phyloP scores from a whole-genome alignment of 2,329 filamentous ascomycete genomes.

The Alternaria ventricosa region DNA sequence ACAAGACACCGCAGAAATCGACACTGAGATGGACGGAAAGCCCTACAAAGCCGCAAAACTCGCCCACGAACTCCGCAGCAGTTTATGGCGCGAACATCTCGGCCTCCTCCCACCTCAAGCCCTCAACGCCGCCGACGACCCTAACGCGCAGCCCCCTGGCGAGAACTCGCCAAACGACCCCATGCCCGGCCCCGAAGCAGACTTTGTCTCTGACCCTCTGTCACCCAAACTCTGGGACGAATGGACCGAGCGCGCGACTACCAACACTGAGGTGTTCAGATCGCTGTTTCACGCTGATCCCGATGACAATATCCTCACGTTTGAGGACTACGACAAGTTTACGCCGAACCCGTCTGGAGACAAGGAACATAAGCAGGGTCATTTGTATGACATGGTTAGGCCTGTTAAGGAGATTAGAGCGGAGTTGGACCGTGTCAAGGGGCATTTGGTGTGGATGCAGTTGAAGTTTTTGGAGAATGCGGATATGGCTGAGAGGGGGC shows the following conservation, averaged over 20 bases:
- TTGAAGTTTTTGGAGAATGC: conserved; percentile 83
- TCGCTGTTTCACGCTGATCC: conserved; percentile 87
- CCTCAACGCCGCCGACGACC: conserved; percentile 68
- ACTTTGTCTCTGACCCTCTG: conserved; percentile 67
- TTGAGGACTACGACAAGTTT: conserved; percentile 87
- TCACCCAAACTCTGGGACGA: conserved; percentile 64
- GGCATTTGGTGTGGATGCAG: conserved; percentile 96
- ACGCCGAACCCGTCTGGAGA: conserved; percentile 61
- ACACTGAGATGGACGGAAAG: conserved; percentile 78
- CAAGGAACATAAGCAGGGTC: conserved; percentile 73
- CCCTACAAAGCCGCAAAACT: conserved; percentile 81
- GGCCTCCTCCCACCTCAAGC: conserved; percentile 79
- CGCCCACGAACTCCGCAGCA: conserved; percentile 78
- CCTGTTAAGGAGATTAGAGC: conserved; percentile 70
- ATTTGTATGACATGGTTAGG: conserved; percentile 79
- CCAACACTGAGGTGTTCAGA: conserved; percentile 77
- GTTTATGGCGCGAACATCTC: conserved; percentile 89
- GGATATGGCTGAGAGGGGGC: conserved; percentile 85
- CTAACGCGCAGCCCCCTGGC: conserved; percentile 78
- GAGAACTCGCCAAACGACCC: conserved; percentile 73
- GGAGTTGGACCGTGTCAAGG: conserved; percentile 80
- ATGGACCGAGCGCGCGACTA: conserved; percentile 73
- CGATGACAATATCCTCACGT: conserved; percentile 86
- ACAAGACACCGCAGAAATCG: conserved; percentile 76
- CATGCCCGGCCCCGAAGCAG: conserved; percentile 71